A percentile compares a stretch with the other conserved stretches of the same genome.
These are phyloP conservation scores for Tylopilus vinaceipallidus DNA, from an alignment of 768 basidiomycete species.

Conservation along the genomic window DNA sequence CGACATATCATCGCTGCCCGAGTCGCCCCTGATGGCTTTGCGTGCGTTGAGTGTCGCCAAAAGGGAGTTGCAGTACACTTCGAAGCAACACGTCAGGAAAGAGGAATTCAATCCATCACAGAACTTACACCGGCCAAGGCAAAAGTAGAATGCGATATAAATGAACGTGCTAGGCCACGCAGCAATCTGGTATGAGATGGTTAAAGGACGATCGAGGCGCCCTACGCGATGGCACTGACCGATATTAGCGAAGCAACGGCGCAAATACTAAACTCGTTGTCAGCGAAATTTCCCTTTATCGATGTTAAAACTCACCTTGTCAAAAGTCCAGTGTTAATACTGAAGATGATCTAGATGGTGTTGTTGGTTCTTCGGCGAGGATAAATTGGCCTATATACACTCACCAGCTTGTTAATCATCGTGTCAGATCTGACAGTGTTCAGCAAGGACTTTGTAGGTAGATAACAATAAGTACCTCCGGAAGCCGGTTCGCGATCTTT, in stretches of 20 bases:
- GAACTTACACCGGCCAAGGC: constrained; percentile 55
- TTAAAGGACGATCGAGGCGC: not conserved
- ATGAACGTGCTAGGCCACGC: constrained; percentile 51
- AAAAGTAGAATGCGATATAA: constrained; percentile 65
- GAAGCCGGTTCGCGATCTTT: constrained; percentile 52
- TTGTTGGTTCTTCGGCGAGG: not conserved
- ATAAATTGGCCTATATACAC: not conserved
- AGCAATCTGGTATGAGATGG: constrained; percentile 40
- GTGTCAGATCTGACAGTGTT: constrained; percentile 40
- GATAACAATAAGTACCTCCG: constrained; percentile 32
- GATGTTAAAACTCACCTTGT: constrained; percentile 19
- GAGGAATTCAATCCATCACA: not conserved
- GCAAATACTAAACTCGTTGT: constrained; percentile 39
- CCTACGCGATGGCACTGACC: constrained; percentile 27
- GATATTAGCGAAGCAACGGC: constrained; percentile 59
- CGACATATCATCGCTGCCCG: constrained; percentile 29
- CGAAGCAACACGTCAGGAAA: not conserved
- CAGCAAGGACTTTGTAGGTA: not conserved
- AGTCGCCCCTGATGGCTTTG: constrained; percentile 41
- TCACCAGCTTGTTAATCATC: constrained; percentile 49
- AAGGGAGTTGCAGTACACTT: constrained; percentile 62
- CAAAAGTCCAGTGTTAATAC: constrained; percentile 42
- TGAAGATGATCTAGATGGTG: constrained; percentile 44
- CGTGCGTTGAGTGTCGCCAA: constrained; percentile 61
- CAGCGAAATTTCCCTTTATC: not conserved